Evolutionary conservation across 176 grass and related monocot genomes (phyloP), one percentile per base, ranked within the genome.

Genomic region (Oryza glumipatula): DNA sequence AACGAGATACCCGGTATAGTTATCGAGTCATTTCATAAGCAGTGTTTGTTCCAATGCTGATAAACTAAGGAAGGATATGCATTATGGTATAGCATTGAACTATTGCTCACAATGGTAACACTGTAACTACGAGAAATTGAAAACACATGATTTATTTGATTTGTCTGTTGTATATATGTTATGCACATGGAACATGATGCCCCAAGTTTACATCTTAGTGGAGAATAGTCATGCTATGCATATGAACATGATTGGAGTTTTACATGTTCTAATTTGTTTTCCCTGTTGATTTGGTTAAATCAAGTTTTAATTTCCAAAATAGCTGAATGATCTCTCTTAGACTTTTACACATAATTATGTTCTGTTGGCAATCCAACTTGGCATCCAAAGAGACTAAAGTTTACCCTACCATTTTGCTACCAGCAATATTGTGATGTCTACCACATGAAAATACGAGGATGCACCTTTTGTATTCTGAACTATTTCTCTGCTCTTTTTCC

Each of bases 261-360:
- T 3, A 30, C 78, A 45, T 65, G 19, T 30, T 83, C 41, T n/a
- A 21, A 0, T 65, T 52, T 83, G 9, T 73, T 83, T 72, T 88
- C 30, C 11, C 23, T 12, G 17, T 70, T 87, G 44, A 19, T 45
- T 76, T 63, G 32, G 28, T 81, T 58, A 76, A 22, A 73, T 60
- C 6, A 58, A 69, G 32, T 43, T 4, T n/a, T 65, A 11, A 67
- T 33, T 66, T 47, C 45, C 60, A 4, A n/a, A 65, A 54, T 44
- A 66, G 54, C 30, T 73, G 28, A 22, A 54, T 80, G 26, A 3
- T 17, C 49, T 32, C 10, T 48, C 17, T 16, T 52, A 52, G 49
- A 16, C 7, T 8, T 74, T 33, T 39, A 26, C 0, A 3, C 23
- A 9, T 32, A 21, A 9, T n/a, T 26, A 5, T 70, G 35, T 39